A percentile compares a stretch with the other conserved stretches of the same genome.
Conservation (phyloP, 192 early-diverging fungal species). For the Rhizophagus clarus region DNA sequence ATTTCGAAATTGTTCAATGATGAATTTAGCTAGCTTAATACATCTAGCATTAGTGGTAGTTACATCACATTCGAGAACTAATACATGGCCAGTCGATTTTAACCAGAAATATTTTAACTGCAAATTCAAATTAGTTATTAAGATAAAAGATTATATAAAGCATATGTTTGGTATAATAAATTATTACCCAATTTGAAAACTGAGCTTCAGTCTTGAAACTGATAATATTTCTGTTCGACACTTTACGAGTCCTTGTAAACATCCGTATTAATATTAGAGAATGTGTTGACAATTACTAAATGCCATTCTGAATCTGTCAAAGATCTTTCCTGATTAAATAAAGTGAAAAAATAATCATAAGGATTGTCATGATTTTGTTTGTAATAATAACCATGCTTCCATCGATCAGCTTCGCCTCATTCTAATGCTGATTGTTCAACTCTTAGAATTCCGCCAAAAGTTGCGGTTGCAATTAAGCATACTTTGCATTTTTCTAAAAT, state of each 20-base stretch:
- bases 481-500: constrained; percentile 31
- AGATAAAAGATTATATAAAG: no score
- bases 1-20: constrained; percentile 30
- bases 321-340: not conserved
- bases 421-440: not conserved
- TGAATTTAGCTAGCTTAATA: constrained; percentile 32
- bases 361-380: constrained; percentile 6
- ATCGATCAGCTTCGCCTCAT: not conserved
- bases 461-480: constrained; percentile 16
- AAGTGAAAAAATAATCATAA: not conserved
- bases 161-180: no score
- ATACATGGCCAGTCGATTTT: not conserved
- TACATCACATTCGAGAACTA: constrained; percentile 30
- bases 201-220: constrained; percentile 32
- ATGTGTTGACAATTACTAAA: constrained; percentile 26
- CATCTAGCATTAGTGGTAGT: constrained; percentile 20
- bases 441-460: constrained; percentile 28
- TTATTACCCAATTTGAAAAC: constrained; percentile 2
- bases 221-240: constrained; percentile 17
- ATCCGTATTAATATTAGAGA: constrained; percentile 29
- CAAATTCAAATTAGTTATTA: no score
- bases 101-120: constrained; percentile 31
- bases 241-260: not conserved
- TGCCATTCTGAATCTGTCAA: not conserved
- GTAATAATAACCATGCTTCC: constrained; percentile 20